Conservation (phyloP, 148 eudicot species). For the Arbutus unedo region DNA sequence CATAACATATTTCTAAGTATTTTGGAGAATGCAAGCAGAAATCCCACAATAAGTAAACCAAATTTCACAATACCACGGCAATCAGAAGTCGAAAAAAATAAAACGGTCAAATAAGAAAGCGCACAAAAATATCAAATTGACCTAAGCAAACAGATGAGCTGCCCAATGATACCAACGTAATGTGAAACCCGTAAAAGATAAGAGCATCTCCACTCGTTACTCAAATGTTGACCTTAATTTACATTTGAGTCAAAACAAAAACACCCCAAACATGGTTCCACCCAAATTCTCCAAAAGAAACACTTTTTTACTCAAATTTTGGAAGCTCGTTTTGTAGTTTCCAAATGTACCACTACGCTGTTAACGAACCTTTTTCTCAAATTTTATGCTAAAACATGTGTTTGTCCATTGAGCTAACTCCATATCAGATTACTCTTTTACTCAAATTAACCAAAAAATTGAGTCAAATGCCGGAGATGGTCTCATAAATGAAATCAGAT, state of each 20-base stretch:
- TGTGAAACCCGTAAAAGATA: neutral
- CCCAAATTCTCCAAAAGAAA: neutral
- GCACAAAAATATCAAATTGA: neutral
- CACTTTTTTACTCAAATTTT: neutral
- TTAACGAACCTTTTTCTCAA: neutral
- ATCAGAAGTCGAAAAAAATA: neutral
- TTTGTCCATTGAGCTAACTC: neutral
- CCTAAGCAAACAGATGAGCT: neutral
- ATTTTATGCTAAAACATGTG: neutral
- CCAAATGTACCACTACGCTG: neutral
- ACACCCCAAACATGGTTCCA: neutral
- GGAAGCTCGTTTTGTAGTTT: neutral
- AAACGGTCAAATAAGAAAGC: conserved; percentile 5
- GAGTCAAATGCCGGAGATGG: too few species aligned
- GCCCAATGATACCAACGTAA: neutral
- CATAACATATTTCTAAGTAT: neutral
- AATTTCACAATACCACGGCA: neutral
- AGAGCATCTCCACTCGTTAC: neutral
- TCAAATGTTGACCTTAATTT: neutral
- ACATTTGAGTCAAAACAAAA: neutral
- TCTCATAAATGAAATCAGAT: neutral
- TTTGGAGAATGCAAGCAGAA: conserved; percentile 1
- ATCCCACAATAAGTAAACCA: neutral
- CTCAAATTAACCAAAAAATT: neutral
- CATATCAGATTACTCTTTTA: neutral